Base-by-base conservation (phyloP, 164 flowering plant species). In the Pachysandra terminalis region DNA sequence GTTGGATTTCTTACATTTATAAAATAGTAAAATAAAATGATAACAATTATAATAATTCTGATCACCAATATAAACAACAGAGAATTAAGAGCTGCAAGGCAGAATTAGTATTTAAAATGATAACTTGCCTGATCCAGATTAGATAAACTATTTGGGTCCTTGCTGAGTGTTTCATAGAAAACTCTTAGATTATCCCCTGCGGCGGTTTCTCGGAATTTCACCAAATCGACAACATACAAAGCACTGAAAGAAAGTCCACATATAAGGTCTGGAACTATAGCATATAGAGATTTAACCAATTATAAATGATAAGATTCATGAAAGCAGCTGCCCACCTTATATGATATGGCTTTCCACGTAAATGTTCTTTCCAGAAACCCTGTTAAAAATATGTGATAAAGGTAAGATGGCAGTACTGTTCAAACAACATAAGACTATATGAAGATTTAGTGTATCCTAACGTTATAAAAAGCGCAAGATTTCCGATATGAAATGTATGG, bases 351-450 rank as follows among this genome's bases (percentile, higher is more conserved):
- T 52, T 92, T 56, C 99, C 99, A 22, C 94, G 85, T 71, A 95
- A 80, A 84, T 95, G 99, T 41, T 95, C 99, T 75, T 79, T 95
- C 99, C 99, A 95, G 74, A 95, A 95, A 61, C 99, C 99, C 99
- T 95, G 75, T 66, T 25, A 5, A 67, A 21, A 69, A 56, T 35
- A 70, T 51, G 9, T 35, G 40, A 40, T 45, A 67, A 57, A 68
- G 6, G 9, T 64, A 12, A 23, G 32, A 56, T 63, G 26, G 21
- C 19, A 56, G 1, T 32, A 32, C 3, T 32, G 7, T 25, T 32
- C 21, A 61, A 16, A 51, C 53, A 45, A 69, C 13, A 61, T 32
- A 55, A 26, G 22, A 59, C 54, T 3, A 54, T 12, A 21, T 28
- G 54, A 51, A 5, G 45, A 40, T 10, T 40, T 10, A 40, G 10